These are phyloP conservation scores for Chalciporus sphaerocephalus DNA, from an alignment of 768 basidiomycete genomes.

Conservation along the genomic window DNA sequence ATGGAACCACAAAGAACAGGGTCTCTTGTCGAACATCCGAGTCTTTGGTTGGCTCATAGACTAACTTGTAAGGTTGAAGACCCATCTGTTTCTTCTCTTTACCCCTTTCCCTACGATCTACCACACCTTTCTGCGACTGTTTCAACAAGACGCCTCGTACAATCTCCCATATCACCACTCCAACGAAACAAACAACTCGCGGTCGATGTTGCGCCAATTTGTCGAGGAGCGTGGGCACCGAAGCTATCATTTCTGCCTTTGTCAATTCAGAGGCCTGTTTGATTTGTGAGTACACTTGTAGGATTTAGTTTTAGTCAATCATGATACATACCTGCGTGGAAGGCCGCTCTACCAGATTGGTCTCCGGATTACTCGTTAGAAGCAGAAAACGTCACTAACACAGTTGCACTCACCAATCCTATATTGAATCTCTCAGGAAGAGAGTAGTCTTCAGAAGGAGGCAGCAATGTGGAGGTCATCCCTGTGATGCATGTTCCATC, in stretches of 20 bases:
- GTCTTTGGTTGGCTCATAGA: slow-evolving; percentile 8
- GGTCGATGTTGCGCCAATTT: slow-evolving; percentile 61
- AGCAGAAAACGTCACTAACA: background rate
- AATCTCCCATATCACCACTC: slow-evolving; percentile 58
- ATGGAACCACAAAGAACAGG: slow-evolving; percentile 70
- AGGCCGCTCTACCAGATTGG: slow-evolving; percentile 69
- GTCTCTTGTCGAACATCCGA: slow-evolving; percentile 44
- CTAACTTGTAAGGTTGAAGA: slow-evolving; percentile 23
- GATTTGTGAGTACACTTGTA: background rate
- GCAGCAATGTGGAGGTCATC: slow-evolving; percentile 49
- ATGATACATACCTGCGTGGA: slow-evolving; percentile 50
- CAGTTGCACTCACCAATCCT: slow-evolving; percentile 53
- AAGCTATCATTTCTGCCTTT: slow-evolving; percentile 43
- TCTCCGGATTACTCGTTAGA: slow-evolving; percentile 38
- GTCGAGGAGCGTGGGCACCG: slow-evolving; percentile 53
- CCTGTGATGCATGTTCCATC: slow-evolving; percentile 35
- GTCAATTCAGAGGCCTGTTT: slow-evolving; percentile 54
- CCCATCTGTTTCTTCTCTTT: slow-evolving; percentile 13
- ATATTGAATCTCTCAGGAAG: slow-evolving; percentile 55
- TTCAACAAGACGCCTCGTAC: slow-evolving; percentile 36
- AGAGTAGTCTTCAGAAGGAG: slow-evolving; percentile 55
- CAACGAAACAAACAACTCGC: slow-evolving; percentile 72
- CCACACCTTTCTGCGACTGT: slow-evolving; percentile 9
- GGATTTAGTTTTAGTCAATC: background rate
- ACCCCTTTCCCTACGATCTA: slow-evolving; percentile 4